These are phyloP conservation scores for Globisporangium okanoganense DNA, from an alignment of 352 stramenopile species.

Conservation along the genomic window DNA sequence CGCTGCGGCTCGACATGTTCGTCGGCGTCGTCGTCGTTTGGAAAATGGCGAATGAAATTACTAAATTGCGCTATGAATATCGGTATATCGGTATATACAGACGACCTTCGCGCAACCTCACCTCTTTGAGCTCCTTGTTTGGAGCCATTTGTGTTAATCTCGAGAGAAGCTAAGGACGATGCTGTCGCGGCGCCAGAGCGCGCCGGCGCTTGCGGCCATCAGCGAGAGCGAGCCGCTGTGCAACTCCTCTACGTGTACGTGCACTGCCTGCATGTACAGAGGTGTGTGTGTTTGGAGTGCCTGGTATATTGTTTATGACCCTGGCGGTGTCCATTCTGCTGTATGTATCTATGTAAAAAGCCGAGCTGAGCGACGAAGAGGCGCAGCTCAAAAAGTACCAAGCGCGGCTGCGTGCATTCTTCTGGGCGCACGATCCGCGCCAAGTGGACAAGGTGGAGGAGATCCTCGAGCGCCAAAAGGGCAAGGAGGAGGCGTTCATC, in stretches of 20 bases:
- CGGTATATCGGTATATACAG: too few species aligned
- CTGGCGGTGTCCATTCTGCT: background rate
- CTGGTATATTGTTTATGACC: background rate
- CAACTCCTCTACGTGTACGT: constrained; percentile 9
- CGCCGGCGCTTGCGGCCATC: constrained; percentile 13
- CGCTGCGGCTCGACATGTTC: too few species aligned
- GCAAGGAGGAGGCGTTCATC: constrained; percentile 52
- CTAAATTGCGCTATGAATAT: too few species aligned
- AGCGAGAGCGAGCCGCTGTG: constrained; percentile 4
- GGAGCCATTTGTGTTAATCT: too few species aligned
- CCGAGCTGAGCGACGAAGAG: constrained; percentile 13
- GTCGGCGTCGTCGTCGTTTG: too few species aligned
- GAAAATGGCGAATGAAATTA: too few species aligned
- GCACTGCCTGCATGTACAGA: background rate
- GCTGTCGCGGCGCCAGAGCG: constrained; percentile 15
- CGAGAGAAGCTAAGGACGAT: background rate
- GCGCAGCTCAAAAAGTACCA: constrained; percentile 21
- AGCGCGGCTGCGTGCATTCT: constrained; percentile 54
- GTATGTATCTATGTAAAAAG: background rate
- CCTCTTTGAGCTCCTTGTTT: too few species aligned
- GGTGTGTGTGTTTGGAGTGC: background rate
- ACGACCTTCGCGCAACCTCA: background rate
- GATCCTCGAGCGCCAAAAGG: constrained; percentile 41
- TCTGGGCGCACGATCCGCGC: constrained; percentile 67
- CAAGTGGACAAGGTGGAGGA: constrained; percentile 62